Base-by-base conservation (phyloP, 23 red algal genomes). In the Rhodosorus marinus region DNA sequence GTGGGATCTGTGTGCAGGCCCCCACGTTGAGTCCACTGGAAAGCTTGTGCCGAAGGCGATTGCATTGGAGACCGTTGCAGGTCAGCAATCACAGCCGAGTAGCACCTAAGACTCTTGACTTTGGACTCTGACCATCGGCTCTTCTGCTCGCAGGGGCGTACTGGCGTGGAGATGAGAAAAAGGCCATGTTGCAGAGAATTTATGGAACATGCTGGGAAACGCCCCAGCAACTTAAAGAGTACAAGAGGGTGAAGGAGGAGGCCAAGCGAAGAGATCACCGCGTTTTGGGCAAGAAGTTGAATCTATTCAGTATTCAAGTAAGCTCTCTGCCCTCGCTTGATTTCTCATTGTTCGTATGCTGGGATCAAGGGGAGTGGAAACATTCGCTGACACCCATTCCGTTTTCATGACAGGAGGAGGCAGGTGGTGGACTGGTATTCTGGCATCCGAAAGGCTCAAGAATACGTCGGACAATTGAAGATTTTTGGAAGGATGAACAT, bases 1-100 rank as follows among this genome's bases (percentile, higher is more conserved):
- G 90, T 98, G 90, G 90, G 90, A 98, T 56, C 59, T 98, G 31
- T 98, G 90, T 47, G 90, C 90, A 30, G 90, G 90, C 1, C 90
- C 90, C 8, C 90, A 98, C 48, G 90, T 98, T n/a, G 79, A 81
- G 31, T 62, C 56, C 49, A 98, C 90, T 8, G 78, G 90, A 32
- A 52, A 74, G 26, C 70, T 98, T 54, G 47, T 81, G 51, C 32
- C 64, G 0, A 64, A 77, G 38, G 67, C 79, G 7, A 59, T 98
- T 20, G 73, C 65, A 32, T 54, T 98, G 31, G 78, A 98, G 52
- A 55, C 66, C 1, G 69, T 98, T 40, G 90, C 90, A 4, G n/a
- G n/a, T n/a, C n/a, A n/a, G n/a, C n/a, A n/a, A n/a, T n/a, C n/a
- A n/a, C n/a, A n/a, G n/a, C n/a, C n/a, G n/a, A n/a, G n/a, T n/a